Evolutionary conservation across 164 flowering plant genomes (phyloP).

Genomic region (Umbilicus rupestris): DNA sequence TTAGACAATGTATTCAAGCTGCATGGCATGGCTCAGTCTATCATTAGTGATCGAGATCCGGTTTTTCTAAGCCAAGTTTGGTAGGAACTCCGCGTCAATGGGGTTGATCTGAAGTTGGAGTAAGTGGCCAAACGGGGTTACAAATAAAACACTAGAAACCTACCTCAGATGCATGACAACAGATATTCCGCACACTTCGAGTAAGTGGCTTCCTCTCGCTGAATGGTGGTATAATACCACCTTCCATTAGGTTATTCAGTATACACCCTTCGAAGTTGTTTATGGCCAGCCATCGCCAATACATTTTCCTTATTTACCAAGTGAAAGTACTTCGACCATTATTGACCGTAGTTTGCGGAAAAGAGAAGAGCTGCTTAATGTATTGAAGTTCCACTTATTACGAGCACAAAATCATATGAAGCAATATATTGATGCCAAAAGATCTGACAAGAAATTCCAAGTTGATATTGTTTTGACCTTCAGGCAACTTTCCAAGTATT

Average conservation of each 20-base stretch:
- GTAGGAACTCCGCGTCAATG: too few relatives aligned
- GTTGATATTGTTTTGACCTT: too few relatives aligned
- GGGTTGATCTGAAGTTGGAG: too few relatives aligned
- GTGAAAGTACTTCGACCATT: background rate
- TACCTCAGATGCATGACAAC: background rate
- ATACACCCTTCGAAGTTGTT: constrained; percentile 8
- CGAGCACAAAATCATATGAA: background rate
- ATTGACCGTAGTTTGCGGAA: background rate
- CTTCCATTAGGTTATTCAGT: background rate
- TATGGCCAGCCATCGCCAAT: background rate
- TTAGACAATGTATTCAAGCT: too few relatives aligned
- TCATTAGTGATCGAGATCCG: constrained; percentile 6
- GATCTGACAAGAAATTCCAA: background rate
- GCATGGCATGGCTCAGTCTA: background rate
- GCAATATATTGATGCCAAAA: background rate
- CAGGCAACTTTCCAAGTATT: too few relatives aligned
- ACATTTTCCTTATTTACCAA: background rate
- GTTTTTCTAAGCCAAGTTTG: constrained; percentile 7
- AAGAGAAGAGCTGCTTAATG: background rate
- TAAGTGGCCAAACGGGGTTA: constrained; percentile 7
- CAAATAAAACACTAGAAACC: background rate
- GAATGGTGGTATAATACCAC: constrained; percentile 16
- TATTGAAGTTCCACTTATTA: background rate
- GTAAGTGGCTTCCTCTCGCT: constrained; percentile 1
- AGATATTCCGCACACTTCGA: background rate